Base-by-base conservation (phyloP, 192 early-diverging fungal species). In the Coemansia sp. region DNA sequence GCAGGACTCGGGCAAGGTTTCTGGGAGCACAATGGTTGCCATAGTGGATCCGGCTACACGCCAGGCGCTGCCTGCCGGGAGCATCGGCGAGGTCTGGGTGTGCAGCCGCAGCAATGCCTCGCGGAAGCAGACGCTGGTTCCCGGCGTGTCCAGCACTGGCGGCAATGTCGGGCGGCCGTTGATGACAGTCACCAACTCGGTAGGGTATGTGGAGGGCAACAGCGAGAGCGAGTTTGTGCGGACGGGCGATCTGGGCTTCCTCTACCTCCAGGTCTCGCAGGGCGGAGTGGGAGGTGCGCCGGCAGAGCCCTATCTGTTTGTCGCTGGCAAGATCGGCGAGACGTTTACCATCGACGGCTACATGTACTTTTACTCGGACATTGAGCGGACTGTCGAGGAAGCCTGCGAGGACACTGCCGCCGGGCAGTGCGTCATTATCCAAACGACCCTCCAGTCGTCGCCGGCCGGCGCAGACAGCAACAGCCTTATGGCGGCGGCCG, bases 41-140 rank as follows among this genome's bases (percentile, higher is more conserved):
- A 94, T 95, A 60, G 90, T 95, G 34, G 87, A 95, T 57, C 92
- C 93, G 1, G 84, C 85, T 59, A 92, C 93, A 14, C 84, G 85
- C 11, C 80, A 71, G n/a, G 78, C 92, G 9, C 89, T 92, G 66
- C 73, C 86, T 7, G 86, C 86, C 5, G 88, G 91, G 43, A 84
- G 87, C 51, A 81, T 94, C 59, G 94, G 94, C 48, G 94, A 94
- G 79, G 93, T 95, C 15, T 95, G 92, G 92, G 92, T 95, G 15
- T 88, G 80, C 62, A 85, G 79, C 59, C 68, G 55, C 51, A 80
- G 81, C 67, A 78, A 84, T 30, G 75, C 77, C 12, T 45, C 64
- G 49, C 71, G 62, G 20, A 73, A 76, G 43, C 81, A 68, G 35
- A 72, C 66, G 1, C 62, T 53, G 14, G 52, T 59, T 20, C 64